Evolutionary conservation across 257 asterid species (phyloP).

Genomic region (Nyctanthes arbortristis): DNA sequence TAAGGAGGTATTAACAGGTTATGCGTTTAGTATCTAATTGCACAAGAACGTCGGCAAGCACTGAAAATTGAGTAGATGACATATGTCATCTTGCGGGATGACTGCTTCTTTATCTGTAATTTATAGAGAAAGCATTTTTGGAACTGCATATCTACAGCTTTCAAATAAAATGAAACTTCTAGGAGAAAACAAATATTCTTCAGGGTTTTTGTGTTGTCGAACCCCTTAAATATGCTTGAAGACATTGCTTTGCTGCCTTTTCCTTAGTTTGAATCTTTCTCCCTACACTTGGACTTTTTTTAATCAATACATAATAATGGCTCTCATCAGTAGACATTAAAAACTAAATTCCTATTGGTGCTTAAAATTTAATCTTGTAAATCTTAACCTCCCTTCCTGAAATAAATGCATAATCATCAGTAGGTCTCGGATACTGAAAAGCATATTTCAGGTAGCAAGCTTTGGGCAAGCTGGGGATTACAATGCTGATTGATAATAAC

Average conservation of each 20-base stretch:
- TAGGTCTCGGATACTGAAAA: not conserved
- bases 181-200: not conserved
- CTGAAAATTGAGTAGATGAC: not conserved
- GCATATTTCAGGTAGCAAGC: not conserved
- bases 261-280: not conserved
- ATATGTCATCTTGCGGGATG: not conserved
- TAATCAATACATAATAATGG: too few species aligned
- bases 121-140: not conserved
- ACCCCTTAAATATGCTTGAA: not conserved
- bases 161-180: not conserved
- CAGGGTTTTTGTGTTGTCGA: not conserved
- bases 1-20: conserved; percentile 73
- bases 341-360: too few species aligned
- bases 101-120: not conserved
- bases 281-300: not conserved
- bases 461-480: not conserved
- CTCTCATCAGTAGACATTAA: too few species aligned
- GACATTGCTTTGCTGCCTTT: not conserved
- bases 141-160: not conserved
- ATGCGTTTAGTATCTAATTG: conserved; percentile 11
- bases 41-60: not conserved
- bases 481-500: not conserved
- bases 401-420: not conserved
- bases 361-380: not conserved
- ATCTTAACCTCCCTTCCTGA: not conserved